Conservation (phyloP, 768 basidiomycete genomes). For the Mrakia gelida region DNA sequence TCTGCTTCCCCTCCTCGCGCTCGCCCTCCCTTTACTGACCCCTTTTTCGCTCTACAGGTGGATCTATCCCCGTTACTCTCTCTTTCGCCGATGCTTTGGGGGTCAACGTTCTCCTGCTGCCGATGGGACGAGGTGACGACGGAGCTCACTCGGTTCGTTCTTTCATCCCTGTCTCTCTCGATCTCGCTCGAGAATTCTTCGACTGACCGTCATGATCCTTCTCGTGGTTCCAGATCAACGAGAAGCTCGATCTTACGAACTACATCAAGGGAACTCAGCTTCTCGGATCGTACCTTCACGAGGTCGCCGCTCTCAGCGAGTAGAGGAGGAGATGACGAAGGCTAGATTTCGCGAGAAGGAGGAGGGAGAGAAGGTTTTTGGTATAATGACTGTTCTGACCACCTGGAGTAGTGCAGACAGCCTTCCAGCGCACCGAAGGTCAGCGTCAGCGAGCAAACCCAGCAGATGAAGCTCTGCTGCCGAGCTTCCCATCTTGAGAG, state of each 20-base stretch:
- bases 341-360: neutral
- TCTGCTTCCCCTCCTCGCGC: neutral
- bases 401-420: too few relatives aligned
- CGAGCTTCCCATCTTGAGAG: too few relatives aligned
- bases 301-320: slow-evolving; percentile 50
- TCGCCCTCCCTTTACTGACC: neutral
- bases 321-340: neutral
- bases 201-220: slow-evolving; percentile 24
- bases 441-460: too few relatives aligned
- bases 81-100: slow-evolving; percentile 85
- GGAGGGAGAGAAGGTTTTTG: neutral
- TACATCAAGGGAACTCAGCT: slow-evolving; percentile 74
- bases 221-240: slow-evolving; percentile 51
- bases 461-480: too few relatives aligned
- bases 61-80: slow-evolving; percentile 87
- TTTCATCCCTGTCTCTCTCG: neutral
- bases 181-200: neutral
- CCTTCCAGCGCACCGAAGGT: too few relatives aligned
- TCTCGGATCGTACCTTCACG: slow-evolving; percentile 75
- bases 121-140: slow-evolving; percentile 87
- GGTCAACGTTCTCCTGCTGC: slow-evolving; percentile 56
- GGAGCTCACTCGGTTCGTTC: slow-evolving; percentile 71
- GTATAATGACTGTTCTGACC: too few relatives aligned
- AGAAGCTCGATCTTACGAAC: slow-evolving; percentile 87
- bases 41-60: slow-evolving; percentile 41